Conservation (phyloP, 78 protist genomes). For the Dictyostelium firmibasis region DNA sequence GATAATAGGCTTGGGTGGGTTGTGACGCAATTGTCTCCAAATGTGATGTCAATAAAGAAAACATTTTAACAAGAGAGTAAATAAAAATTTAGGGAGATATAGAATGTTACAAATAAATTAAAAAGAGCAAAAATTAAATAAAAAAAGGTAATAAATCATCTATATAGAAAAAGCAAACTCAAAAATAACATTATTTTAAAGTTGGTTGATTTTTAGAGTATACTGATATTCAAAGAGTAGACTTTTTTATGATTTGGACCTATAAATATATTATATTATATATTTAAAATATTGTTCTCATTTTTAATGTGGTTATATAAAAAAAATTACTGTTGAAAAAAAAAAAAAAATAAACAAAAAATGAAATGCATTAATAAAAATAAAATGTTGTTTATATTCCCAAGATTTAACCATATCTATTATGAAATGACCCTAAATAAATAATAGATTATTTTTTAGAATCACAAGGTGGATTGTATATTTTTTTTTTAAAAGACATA, state of each 20-base stretch:
- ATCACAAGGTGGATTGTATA: background rate
- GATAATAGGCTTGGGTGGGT: background rate
- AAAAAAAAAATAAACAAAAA: too few species aligned
- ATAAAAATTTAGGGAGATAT: background rate
- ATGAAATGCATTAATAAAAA: too few species aligned
- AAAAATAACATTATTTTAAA: too few species aligned
- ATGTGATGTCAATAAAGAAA: background rate
- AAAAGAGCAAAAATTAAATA: background rate
- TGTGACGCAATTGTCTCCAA: background rate
- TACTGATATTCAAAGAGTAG: background rate
- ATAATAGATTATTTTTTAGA: background rate
- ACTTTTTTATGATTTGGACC: background rate
- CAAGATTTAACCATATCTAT: too few species aligned
- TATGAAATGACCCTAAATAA: too few species aligned
- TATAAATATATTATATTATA: too few species aligned
- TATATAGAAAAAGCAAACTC: background rate
- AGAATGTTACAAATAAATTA: background rate
- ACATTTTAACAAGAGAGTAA: background rate
- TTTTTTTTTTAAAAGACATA: background rate
- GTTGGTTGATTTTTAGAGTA: background rate
- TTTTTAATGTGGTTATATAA: background rate
- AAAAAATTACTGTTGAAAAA: too few species aligned
- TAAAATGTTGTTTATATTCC: background rate
- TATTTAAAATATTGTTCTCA: too few species aligned
- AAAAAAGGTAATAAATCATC: background rate